Percentiles rank a stretch among this genome's conserved stretches.
phyloP scores from a whole-genome alignment of 371 early-diverging fungal genomes.

The Mucor indicus region DNA sequence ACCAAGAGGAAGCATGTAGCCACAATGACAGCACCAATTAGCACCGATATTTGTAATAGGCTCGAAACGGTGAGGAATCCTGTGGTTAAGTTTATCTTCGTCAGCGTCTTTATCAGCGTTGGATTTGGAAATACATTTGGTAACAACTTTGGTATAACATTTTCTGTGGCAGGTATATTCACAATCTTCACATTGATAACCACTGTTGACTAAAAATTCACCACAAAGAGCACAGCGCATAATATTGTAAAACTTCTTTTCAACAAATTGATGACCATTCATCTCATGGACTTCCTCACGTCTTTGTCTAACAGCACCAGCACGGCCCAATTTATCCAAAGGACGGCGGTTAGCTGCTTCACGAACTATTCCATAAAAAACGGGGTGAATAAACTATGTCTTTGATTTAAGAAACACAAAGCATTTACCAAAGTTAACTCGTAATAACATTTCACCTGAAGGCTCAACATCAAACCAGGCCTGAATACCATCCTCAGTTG shows the following conservation, averaged over 20 bases:
- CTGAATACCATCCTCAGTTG: conserved; percentile 62
- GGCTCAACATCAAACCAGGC: conserved; percentile 93
- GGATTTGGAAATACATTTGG: conserved; percentile 84
- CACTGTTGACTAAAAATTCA: conserved; percentile 86
- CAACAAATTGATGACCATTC: conserved; percentile 90
- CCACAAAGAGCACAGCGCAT: conserved; percentile 94
- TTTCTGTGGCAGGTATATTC: conserved; percentile 92
- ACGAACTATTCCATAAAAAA: conserved; percentile 21
- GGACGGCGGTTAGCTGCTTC: conserved; percentile 55
- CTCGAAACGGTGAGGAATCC: conserved; percentile 95
- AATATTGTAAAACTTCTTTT: conserved; percentile 86
- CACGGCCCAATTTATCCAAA: conserved; percentile 77
- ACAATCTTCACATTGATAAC: conserved; percentile 96
- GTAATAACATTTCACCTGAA: conserved; percentile 79
- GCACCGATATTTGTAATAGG: conserved; percentile 74
- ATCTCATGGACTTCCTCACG: conserved; percentile 77
- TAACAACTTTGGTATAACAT: conserved; percentile 84
- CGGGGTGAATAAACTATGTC: no score
- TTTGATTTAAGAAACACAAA: no score
- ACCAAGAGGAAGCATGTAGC: conserved; percentile 88
- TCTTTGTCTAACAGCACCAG: conserved; percentile 86
- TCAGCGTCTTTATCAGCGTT: conserved; percentile 60
- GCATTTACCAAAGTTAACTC: conserved; percentile 77
- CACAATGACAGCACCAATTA: conserved; percentile 98
- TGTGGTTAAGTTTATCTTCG: conserved; percentile 77